These are phyloP conservation scores for Quercus suber DNA, from an alignment of 306 rosid genomes.

Conservation along the genomic window DNA sequence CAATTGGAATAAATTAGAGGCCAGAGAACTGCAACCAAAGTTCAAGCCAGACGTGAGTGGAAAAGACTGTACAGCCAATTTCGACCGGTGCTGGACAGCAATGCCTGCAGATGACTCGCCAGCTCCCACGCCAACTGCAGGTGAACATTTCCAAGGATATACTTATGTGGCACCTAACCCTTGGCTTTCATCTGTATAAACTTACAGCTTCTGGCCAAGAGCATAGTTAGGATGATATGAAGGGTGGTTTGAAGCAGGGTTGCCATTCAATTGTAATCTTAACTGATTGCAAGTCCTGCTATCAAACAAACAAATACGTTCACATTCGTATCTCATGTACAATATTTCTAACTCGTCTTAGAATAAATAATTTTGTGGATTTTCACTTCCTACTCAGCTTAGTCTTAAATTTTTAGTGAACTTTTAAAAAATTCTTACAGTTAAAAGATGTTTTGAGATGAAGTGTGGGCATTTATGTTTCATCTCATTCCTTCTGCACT, in stretches of 20 bases:
- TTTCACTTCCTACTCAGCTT: neutral
- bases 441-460: neutral
- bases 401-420: neutral
- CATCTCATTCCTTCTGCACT: neutral
- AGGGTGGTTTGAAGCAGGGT: neutral
- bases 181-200: slow-evolving; percentile 72
- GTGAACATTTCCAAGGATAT: slow-evolving; percentile 88
- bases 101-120: slow-evolving; percentile 91
- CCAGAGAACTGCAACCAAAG: slow-evolving; percentile 71
- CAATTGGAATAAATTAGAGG: slow-evolving; percentile 92
- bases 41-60: slow-evolving; percentile 89
- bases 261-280: neutral
- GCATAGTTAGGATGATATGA: neutral
- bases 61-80: slow-evolving; percentile 80
- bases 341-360: neutral
- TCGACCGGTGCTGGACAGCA: slow-evolving; percentile 88
- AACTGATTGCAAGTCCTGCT: neutral
- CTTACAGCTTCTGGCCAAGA: slow-evolving; percentile 9
- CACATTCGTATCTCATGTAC: slow-evolving; percentile 18
- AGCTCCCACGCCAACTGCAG: slow-evolving; percentile 79
- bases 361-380: neutral
- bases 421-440: too few species aligned
- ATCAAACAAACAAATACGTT: neutral
- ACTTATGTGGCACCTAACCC: slow-evolving; percentile 79
- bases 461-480: neutral